These are phyloP conservation scores for Hypoxylon subgilvum DNA, from an alignment of 495 filamentous ascomycete genomes.

Conservation along the genomic window DNA sequence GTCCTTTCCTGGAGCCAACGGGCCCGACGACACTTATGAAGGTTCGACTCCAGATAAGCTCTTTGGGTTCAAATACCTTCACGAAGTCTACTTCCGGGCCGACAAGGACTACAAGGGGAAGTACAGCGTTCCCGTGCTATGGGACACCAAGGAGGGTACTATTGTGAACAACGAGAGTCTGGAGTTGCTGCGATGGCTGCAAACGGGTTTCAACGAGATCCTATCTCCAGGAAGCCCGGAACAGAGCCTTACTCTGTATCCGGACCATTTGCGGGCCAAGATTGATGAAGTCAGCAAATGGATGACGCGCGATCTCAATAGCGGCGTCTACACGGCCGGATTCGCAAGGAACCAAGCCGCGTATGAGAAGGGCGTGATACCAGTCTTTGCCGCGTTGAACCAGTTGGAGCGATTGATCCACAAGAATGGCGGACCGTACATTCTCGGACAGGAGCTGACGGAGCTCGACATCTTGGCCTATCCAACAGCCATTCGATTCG, in stretches of 20 bases:
- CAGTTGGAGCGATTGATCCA: slow-evolving; percentile 66
- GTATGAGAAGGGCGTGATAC: slow-evolving; percentile 64
- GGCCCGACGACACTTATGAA: slow-evolving; percentile 59
- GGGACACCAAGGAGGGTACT: slow-evolving; percentile 71
- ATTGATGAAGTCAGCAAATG: slow-evolving; percentile 70
- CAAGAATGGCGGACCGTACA: slow-evolving; percentile 59
- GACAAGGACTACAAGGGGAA: slow-evolving; percentile 72
- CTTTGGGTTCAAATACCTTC: slow-evolving; percentile 62
- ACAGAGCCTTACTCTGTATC: slow-evolving; percentile 57
- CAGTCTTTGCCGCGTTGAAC: slow-evolving; percentile 69
- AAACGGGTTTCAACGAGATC: slow-evolving; percentile 72
- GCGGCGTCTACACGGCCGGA: slow-evolving; percentile 74
- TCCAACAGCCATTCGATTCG: slow-evolving; percentile 70
- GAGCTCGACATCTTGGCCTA: slow-evolving; percentile 69
- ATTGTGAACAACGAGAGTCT: slow-evolving; percentile 87
- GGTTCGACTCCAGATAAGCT: slow-evolving; percentile 65
- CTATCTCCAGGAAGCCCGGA: slow-evolving; percentile 60
- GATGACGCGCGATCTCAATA: slow-evolving; percentile 71
- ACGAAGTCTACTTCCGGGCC: slow-evolving; percentile 74
- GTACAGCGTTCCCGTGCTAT: slow-evolving; percentile 81
- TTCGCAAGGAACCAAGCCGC: slow-evolving; percentile 70
- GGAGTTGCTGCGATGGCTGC: slow-evolving; percentile 78
- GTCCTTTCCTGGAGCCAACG: slow-evolving; percentile 67
- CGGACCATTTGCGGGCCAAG: slow-evolving; percentile 54
- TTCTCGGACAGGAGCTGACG: slow-evolving; percentile 68